phyloP scores from a whole-genome alignment of 2,329 filamentous ascomycete species.

The Alternaria burnsii region DNA sequence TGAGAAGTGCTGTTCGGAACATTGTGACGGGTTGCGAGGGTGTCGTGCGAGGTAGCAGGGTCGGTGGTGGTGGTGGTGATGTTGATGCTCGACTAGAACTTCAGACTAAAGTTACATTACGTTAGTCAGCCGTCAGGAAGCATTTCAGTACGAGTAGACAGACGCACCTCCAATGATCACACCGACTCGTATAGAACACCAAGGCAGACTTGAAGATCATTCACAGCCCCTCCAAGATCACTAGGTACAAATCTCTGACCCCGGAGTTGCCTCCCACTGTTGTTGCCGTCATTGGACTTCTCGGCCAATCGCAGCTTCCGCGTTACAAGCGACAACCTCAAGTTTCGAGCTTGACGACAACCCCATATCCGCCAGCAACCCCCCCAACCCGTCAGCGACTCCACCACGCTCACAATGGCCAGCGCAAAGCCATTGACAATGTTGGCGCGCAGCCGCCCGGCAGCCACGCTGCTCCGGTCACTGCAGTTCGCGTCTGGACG shows the following conservation, averaged over 20 bases:
- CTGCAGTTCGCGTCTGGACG: slow-evolving; percentile 43
- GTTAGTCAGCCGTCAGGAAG: slow-evolving; percentile 23
- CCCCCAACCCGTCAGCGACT: slow-evolving; percentile 36
- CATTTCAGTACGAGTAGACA: slow-evolving; percentile 5
- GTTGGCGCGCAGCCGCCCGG: slow-evolving; percentile 57
- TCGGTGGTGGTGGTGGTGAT: slow-evolving; percentile 38
- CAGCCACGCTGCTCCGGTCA: slow-evolving; percentile 50
- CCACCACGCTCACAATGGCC: slow-evolving; percentile 54
- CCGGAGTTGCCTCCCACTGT: slow-evolving; percentile 22
- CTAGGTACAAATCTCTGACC: slow-evolving; percentile 3
- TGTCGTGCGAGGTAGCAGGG: slow-evolving; percentile 34
- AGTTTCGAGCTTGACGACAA: slow-evolving; percentile 33
- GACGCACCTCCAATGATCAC: slow-evolving; percentile 7
- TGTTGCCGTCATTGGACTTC: slow-evolving; percentile 31
- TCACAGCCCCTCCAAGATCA: neutral
- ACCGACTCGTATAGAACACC: neutral
- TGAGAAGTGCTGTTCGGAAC: slow-evolving; percentile 89
- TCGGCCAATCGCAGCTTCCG: slow-evolving; percentile 43
- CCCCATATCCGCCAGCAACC: slow-evolving; percentile 30
- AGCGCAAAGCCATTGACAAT: slow-evolving; percentile 58
- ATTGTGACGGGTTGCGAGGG: slow-evolving; percentile 63
- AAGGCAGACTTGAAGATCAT: neutral
- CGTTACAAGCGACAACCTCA: slow-evolving; percentile 34
- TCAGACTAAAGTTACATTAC: slow-evolving; percentile 28
- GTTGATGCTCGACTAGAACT: slow-evolving; percentile 34